These are phyloP conservation scores for Pseudogymnoascus sp. DNA, from an alignment of 2,329 filamentous ascomycete genomes.

Conservation along the genomic window DNA sequence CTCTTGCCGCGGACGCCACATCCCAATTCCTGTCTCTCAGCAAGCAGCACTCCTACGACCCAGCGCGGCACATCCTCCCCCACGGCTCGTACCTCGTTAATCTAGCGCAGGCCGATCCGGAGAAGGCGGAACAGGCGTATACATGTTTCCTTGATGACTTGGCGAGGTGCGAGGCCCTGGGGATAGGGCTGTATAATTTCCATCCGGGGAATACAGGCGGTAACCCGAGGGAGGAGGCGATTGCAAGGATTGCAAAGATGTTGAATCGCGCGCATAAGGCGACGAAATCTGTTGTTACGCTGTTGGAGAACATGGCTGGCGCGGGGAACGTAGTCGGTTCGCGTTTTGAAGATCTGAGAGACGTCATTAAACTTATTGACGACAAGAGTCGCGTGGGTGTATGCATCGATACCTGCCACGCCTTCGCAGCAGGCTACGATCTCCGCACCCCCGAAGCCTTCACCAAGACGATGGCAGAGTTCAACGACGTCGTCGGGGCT, in stretches of 20 bases:
- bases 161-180: conserved; percentile 72
- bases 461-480: conserved; percentile 62
- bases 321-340: conserved; percentile 80
- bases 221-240: conserved; percentile 58
- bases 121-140: conserved; percentile 81
- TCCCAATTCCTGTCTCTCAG: conserved; percentile 64
- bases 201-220: conserved; percentile 81
- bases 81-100: conserved; percentile 97
- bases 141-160: conserved; percentile 81
- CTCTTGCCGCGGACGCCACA: conserved; percentile 59
- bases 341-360: conserved; percentile 75
- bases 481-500: conserved; percentile 69
- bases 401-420: conserved; percentile 94
- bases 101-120: conserved; percentile 72
- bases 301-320: conserved; percentile 94
- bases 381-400: conserved; percentile 83
- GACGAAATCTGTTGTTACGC: conserved; percentile 67
- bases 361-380: conserved; percentile 72
- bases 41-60: conserved; percentile 62
- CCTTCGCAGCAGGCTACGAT: conserved; percentile 91
- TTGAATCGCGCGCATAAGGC: conserved; percentile 75
- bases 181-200: conserved; percentile 94
- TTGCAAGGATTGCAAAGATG: conserved; percentile 69
- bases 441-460: conserved; percentile 69
- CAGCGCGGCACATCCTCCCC: conserved; percentile 67